Evolutionary conservation across 1,139 yeast species (phyloP).

Genomic region (Yamadazyma siamensis): DNA sequence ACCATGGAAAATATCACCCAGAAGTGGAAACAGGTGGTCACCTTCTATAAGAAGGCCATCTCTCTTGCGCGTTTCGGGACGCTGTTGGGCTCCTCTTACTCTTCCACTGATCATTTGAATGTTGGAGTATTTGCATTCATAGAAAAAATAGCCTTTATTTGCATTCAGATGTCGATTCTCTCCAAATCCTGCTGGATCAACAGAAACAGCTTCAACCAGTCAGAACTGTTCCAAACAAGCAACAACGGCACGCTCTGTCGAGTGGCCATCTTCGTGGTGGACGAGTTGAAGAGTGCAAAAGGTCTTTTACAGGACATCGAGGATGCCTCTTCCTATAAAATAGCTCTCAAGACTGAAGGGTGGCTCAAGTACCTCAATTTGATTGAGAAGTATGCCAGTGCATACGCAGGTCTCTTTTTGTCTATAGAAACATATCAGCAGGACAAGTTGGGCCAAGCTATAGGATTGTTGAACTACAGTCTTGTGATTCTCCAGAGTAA

Average conservation of each 20-base stretch:
- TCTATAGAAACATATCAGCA: conserved; percentile 43
- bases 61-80: conserved; percentile 26
- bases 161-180: conserved; percentile 40
- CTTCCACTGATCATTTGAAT: conserved; percentile 11
- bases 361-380: conserved; percentile 36
- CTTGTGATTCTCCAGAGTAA: conserved; percentile 40
- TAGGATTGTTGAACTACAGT: conserved; percentile 40
- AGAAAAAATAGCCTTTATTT: conserved; percentile 26
- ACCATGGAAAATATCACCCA: conserved; percentile 14
- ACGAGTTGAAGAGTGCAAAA: conserved; percentile 26
- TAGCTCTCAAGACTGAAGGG: conserved; percentile 9
- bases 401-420: conserved; percentile 42
- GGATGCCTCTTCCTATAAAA: conserved; percentile 11
- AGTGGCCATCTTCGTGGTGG: conserved; percentile 38
- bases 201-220: conserved; percentile 24
- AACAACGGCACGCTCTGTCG: conserved; percentile 42
- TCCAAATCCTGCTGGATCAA: conserved; percentile 39
- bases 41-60: conserved; percentile 30
- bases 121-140: conserved; percentile 21
- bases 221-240: conserved; percentile 26
- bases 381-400: conserved; percentile 34
- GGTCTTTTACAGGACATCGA: conserved; percentile 16
- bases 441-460: conserved; percentile 38
- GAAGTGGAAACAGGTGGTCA: conserved; percentile 38
- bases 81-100: conserved; percentile 3